phyloP scores from a whole-genome alignment of 2,329 filamentous ascomycete species.

The Trichophyton benhamiae region DNA sequence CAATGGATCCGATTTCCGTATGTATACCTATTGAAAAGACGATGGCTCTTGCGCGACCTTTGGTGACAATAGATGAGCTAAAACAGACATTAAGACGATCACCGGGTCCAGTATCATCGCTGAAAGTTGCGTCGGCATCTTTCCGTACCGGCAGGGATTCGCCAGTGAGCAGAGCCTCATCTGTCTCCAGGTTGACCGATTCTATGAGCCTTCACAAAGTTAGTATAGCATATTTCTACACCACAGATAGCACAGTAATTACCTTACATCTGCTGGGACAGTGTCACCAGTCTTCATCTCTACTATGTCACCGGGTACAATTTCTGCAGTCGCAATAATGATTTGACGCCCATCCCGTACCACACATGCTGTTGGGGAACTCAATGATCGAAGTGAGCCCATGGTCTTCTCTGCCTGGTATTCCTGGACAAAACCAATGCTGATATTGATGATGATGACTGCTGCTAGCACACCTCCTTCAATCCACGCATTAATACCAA shows the following conservation, averaged over 20 bases:
- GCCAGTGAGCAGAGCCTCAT: conserved; percentile 51
- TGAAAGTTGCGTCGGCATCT: conserved; percentile 38
- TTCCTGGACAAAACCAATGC: conserved; percentile 45
- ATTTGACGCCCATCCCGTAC: conserved; percentile 39
- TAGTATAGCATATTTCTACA: neutral
- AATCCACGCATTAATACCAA: conserved; percentile 47
- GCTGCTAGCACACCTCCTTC: conserved; percentile 47
- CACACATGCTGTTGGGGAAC: conserved; percentile 39
- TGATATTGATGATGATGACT: conserved; percentile 47
- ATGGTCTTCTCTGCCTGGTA: conserved; percentile 43
- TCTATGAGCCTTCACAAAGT: conserved; percentile 34
- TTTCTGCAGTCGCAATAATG: conserved; percentile 42
- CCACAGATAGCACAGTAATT: neutral
- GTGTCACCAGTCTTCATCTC: conserved; percentile 39
- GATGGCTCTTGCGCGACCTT: conserved; percentile 48
- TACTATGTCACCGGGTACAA: conserved; percentile 48
- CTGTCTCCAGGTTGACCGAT: conserved; percentile 47
- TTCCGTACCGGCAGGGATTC: conserved; percentile 49
- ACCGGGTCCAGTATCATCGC: conserved; percentile 42
- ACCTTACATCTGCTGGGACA: conserved; percentile 35
- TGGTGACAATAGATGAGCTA: conserved; percentile 49
- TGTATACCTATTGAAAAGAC: conserved; percentile 51
- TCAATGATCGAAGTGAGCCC: conserved; percentile 39
- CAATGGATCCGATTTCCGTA: conserved; percentile 54
- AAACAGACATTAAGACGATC: conserved; percentile 52